A percentile compares a stretch with the other conserved stretches of the same genome.
Conservation (phyloP, 2,329 filamentous ascomycete genomes). For the Bisporella sp. region DNA sequence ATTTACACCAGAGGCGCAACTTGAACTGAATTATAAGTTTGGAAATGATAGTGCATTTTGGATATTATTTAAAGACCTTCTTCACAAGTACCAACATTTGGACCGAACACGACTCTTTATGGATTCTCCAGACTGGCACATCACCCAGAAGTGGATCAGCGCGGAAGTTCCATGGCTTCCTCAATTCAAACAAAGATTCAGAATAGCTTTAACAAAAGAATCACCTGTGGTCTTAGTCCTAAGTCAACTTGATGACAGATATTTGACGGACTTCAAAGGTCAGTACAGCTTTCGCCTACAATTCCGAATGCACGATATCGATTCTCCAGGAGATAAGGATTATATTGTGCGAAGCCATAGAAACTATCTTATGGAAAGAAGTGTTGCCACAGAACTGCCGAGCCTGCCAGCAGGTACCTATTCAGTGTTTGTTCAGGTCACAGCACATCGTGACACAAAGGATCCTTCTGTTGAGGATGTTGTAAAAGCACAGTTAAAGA, state of each 20-base stretch:
- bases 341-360: constrained; percentile 54
- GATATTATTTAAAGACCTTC: constrained; percentile 56
- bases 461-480: constrained; percentile 47
- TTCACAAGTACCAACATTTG: constrained; percentile 54
- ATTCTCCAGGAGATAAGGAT: constrained; percentile 45
- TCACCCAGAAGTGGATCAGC: constrained; percentile 53
- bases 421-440: constrained; percentile 48
- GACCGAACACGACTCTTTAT: constrained; percentile 57
- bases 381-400: constrained; percentile 50
- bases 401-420: constrained; percentile 51
- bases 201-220: constrained; percentile 47
- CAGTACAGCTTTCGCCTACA: constrained; percentile 46
- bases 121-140: constrained; percentile 46
- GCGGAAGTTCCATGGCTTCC: constrained; percentile 56
- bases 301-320: constrained; percentile 42
- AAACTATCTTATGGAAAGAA: constrained; percentile 51
- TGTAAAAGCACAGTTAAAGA: constrained; percentile 42
- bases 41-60: constrained; percentile 58
- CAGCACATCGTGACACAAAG: constrained; percentile 39
- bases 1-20: constrained; percentile 51
- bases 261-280: constrained; percentile 55
- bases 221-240: constrained; percentile 53
- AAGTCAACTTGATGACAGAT: constrained; percentile 54
- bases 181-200: constrained; percentile 55
- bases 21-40: constrained; percentile 51